Percentiles rank a stretch among this genome's conserved stretches.
phyloP scores from a whole-genome alignment of 1,284 basidiomycete species.

The Puccinia novopanici region DNA sequence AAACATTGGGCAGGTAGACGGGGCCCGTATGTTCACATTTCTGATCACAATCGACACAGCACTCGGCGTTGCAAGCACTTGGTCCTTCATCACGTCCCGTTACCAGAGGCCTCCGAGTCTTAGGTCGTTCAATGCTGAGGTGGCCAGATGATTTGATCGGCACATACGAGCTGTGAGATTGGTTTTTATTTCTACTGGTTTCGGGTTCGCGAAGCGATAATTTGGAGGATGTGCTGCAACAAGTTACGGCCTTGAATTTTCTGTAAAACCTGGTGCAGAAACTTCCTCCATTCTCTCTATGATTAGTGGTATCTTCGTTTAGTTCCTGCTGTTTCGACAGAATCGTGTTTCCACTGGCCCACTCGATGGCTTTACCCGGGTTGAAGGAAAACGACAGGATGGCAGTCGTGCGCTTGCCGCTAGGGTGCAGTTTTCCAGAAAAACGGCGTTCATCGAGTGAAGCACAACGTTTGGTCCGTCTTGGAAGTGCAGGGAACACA shows the following conservation, averaged over 20 bases:
- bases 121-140: neutral
- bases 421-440: neutral
- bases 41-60: neutral
- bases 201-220: neutral
- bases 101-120: neutral
- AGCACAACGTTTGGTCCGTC: conserved; percentile 7
- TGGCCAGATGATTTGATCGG: neutral
- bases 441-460: neutral
- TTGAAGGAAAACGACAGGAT: conserved; percentile 1
- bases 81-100: neutral
- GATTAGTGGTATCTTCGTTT: neutral
- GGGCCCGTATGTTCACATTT: neutral
- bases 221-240: neutral
- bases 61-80: neutral
- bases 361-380: conserved; percentile 1
- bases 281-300: neutral
- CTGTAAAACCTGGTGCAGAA: neutral
- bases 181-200: neutral
- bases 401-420: neutral
- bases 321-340: neutral
- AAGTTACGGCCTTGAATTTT: conserved; percentile 1
- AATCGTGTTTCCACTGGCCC: neutral
- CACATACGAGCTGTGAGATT: neutral
- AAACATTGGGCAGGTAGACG: neutral
- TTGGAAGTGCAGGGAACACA: conserved; percentile 6